Conservation (phyloP, 306 rosid genomes). For the Hippophae rhamnoides region DNA sequence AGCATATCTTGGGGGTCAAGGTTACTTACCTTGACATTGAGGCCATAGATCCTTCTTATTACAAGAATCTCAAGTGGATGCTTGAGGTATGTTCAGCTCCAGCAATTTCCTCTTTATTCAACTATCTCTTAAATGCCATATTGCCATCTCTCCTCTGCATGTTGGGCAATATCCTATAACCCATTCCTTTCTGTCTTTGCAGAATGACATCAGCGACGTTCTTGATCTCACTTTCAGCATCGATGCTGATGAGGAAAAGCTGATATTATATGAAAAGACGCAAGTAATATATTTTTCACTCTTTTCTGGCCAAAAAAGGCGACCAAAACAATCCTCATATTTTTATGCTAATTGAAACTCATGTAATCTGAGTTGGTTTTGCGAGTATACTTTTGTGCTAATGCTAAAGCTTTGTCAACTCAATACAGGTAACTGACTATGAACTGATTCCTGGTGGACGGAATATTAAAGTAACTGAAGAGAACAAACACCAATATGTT, state of each 20-base stretch:
- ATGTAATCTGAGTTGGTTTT: too few species aligned
- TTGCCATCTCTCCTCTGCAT: constrained; percentile 1
- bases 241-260: constrained; percentile 94
- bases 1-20: constrained; percentile 80
- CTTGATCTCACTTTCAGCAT: constrained; percentile 91
- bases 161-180: neutral
- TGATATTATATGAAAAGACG: constrained; percentile 75
- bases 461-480: constrained; percentile 87
- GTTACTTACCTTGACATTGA: constrained; percentile 96
- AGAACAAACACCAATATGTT: constrained; percentile 86
- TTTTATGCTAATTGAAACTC: too few species aligned
- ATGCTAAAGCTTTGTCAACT: constrained; percentile 10
- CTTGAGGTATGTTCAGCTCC: constrained; percentile 57
- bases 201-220: constrained; percentile 79
- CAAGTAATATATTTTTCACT: constrained; percentile 40
- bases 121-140: neutral
- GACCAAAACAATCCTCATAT: too few species aligned
- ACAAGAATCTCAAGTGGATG: constrained; percentile 86
- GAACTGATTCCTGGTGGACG: constrained; percentile 95
- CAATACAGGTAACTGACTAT: constrained; percentile 80
- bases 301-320: neutral
- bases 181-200: constrained; percentile 19
- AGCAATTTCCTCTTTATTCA: neutral
- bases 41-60: constrained; percentile 93
- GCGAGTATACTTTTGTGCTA: too few species aligned